Evolutionary conservation across 805 yeast species (phyloP).

Genomic region (Pichia paraexigua): DNA sequence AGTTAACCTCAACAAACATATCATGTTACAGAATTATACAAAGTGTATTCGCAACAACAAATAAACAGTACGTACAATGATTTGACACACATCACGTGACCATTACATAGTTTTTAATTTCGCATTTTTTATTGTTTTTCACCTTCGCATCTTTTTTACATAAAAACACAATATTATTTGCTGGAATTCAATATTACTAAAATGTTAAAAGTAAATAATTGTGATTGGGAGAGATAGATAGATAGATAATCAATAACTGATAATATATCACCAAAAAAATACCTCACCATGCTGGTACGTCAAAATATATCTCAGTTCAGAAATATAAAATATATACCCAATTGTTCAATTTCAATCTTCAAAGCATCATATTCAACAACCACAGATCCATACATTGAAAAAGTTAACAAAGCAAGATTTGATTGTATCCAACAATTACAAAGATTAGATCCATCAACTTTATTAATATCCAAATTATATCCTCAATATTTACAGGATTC

Average conservation of each 20-base stretch:
- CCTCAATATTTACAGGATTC: constrained; percentile 59
- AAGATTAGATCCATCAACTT: constrained; percentile 53
- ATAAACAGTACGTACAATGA: too few species aligned
- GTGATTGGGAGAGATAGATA: too few species aligned
- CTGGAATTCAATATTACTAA: neutral
- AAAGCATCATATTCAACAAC: neutral
- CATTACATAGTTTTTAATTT: too few species aligned
- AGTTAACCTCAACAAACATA: too few species aligned
- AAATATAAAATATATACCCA: neutral
- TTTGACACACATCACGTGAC: too few species aligned
- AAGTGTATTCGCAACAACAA: too few species aligned
- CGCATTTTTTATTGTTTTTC: neutral
- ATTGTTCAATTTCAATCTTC: neutral
- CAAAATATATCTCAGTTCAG: neutral
- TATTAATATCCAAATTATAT: constrained; percentile 57
- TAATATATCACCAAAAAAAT: too few species aligned
- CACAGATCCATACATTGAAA: constrained; percentile 7
- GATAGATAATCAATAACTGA: too few species aligned
- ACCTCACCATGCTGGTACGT: neutral
- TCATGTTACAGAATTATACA: too few species aligned
- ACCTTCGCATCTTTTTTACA: neutral
- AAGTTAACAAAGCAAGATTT: constrained; percentile 29
- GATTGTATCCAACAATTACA: constrained; percentile 40
- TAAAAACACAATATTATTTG: neutral
- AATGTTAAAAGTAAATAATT: too few species aligned